Evolutionary conservation across 495 filamentous ascomycete genomes (phyloP).

Genomic region (Penicillium tannophilum): DNA sequence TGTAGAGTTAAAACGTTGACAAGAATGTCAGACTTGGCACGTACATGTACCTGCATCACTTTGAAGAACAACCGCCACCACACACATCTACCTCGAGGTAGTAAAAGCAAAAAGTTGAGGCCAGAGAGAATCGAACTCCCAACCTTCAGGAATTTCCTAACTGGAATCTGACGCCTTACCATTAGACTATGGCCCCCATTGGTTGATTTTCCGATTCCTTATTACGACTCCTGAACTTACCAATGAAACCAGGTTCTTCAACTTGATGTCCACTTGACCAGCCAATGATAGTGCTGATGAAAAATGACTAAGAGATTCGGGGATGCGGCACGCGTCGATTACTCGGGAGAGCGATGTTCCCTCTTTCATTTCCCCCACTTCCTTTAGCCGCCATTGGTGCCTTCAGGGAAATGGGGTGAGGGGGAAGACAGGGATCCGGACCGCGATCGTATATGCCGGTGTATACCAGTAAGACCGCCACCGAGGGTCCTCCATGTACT

Average conservation of each 20-base stretch:
- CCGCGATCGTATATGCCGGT: constrained; percentile 1
- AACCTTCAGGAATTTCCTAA: not conserved
- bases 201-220: not conserved
- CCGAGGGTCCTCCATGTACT: not conserved
- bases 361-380: not conserved
- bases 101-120: not conserved
- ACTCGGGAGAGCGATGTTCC: not conserved
- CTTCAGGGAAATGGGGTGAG: not conserved
- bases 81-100: too few relatives aligned
- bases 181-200: not conserved
- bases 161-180: not conserved
- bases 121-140: constrained; percentile 1
- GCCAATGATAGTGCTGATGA: not conserved
- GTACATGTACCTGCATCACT: too few relatives aligned
- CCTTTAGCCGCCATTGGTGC: not conserved
- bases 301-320: not conserved
- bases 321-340: not conserved
- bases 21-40: too few relatives aligned
- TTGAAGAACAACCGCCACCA: too few relatives aligned
- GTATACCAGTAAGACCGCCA: not conserved
- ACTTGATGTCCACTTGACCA: not conserved
- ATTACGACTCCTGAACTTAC: not conserved
- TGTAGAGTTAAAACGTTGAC: too few relatives aligned
- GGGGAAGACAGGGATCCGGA: constrained; percentile 1
- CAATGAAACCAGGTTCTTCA: not conserved